A percentile compares a stretch with the other conserved stretches of the same genome.
Conservation (phyloP, 2,329 filamentous ascomycete genomes). For the Aspergillus ochraceus region DNA sequence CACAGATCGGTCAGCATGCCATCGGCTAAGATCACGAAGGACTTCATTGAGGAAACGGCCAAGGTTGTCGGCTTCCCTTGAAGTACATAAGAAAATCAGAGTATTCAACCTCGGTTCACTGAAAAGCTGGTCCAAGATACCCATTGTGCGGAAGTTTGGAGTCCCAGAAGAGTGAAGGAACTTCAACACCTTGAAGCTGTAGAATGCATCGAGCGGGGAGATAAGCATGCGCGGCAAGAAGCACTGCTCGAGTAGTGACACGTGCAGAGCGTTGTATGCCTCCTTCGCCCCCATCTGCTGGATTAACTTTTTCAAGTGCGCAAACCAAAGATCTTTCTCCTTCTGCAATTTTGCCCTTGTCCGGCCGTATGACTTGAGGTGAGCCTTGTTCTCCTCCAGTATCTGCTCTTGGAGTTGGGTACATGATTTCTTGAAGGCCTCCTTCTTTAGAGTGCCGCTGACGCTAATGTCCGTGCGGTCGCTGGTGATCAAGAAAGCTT, state of each 20-base stretch:
- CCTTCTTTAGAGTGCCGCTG: slow-evolving; percentile 64
- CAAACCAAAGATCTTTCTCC: slow-evolving; percentile 79
- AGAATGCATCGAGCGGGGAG: slow-evolving; percentile 85
- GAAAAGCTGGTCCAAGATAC: slow-evolving; percentile 81
- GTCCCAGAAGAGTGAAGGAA: slow-evolving; percentile 82
- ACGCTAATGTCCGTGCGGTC: slow-evolving; percentile 73
- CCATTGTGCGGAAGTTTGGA: slow-evolving; percentile 82
- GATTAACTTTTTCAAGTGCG: slow-evolving; percentile 44
- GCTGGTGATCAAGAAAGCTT: slow-evolving; percentile 65
- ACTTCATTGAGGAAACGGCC: slow-evolving; percentile 85
- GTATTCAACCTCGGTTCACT: slow-evolving; percentile 75
- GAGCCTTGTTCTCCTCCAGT: slow-evolving; percentile 70
- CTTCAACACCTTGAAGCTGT: slow-evolving; percentile 80
- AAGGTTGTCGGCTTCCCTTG: slow-evolving; percentile 89
- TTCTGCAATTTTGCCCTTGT: slow-evolving; percentile 69
- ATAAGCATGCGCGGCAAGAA: slow-evolving; percentile 84
- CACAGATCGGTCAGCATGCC: slow-evolving; percentile 74
- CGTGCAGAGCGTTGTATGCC: slow-evolving; percentile 68
- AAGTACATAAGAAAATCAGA: slow-evolving; percentile 85
- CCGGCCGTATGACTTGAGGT: slow-evolving; percentile 66
- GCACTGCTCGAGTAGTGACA: slow-evolving; percentile 82
- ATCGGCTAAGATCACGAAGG: slow-evolving; percentile 74
- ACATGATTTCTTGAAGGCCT: slow-evolving; percentile 68
- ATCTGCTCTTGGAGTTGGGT: slow-evolving; percentile 69
- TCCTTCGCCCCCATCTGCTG: slow-evolving; percentile 30